Base-by-base conservation (phyloP, 1,284 basidiomycete genomes). In the Sporisorium iseilematis-ciliati region DNA sequence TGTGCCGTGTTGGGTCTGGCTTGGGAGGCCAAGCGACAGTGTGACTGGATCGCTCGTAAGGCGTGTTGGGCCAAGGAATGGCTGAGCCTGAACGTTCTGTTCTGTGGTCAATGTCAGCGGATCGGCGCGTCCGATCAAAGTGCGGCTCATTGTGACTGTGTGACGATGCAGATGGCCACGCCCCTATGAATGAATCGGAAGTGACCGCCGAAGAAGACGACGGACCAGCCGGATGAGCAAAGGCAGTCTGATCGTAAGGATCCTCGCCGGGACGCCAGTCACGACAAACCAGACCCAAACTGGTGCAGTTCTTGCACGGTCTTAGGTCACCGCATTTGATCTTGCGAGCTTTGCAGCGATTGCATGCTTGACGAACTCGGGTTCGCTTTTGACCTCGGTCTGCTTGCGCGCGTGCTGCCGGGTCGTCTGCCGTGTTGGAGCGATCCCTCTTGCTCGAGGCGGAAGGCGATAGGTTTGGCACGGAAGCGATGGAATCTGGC, bases 231-330 rank as follows among this genome's bases (percentile, higher is more conserved):
- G 71, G 66, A 45, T 69, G 56, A 16, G 51, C 54, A 49, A 69
- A 65, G 29, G 57, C 14, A 23, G 40, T n/a, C 21, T 57, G 43
- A 8, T 71, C 61, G 35, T 49, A 29, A 4, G 59, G 65, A 33
- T 72, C 69, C 63, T 76, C 69, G 7, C 74, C 74, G 18, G 74
- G 74, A 25, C 74, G 65, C 74, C 74, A 76, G 46, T 76, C 74
- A 11, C 65, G 56, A 21, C 74, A 76, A 33, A 61, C 63, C 18
- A 76, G 54, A 12, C 74, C 74, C 51, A 72, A 59, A 11, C 57
- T 61, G 48, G 74, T 76, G 62, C 74, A 76, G 23, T 76, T 71
- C 52, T 72, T 67, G 69, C 74, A 76, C 3, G 74, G 74, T 58
- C 74, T 53, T 6, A 72, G 58, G 29, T 76, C 69, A 31, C 74